Evolutionary conservation across 495 filamentous ascomycete species (phyloP).

Genomic region (Penicillium fimorum): DNA sequence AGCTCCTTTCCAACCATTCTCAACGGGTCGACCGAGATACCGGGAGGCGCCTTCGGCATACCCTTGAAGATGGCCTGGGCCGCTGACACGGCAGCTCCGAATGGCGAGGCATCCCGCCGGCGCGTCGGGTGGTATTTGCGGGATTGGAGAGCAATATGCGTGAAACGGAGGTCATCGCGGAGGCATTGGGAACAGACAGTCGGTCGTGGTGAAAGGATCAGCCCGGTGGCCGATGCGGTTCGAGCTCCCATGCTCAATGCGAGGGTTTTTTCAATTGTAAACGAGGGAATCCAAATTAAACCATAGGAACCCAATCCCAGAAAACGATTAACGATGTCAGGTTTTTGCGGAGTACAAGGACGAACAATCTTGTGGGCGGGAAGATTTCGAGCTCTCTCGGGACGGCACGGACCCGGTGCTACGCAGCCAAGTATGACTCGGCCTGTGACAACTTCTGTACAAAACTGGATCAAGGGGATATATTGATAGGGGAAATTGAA

Average conservation of each 20-base stretch:
- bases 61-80: slow-evolving; percentile 78
- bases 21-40: slow-evolving; percentile 69
- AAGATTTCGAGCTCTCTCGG: slow-evolving; percentile 37
- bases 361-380: slow-evolving; percentile 25
- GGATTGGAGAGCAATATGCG: slow-evolving; percentile 30
- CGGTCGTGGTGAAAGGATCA: slow-evolving; percentile 40
- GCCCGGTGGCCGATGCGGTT: slow-evolving; percentile 38
- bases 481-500: background rate
- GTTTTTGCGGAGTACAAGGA: slow-evolving; percentile 12
- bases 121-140: slow-evolving; percentile 46
- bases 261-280: slow-evolving; percentile 8
- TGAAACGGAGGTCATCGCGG: slow-evolving; percentile 38
- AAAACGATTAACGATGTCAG: background rate
- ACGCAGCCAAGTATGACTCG: slow-evolving; percentile 5
- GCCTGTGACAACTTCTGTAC: background rate
- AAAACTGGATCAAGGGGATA: background rate
- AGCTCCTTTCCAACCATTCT: slow-evolving; percentile 89
- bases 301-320: slow-evolving; percentile 14
- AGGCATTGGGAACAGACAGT: slow-evolving; percentile 48
- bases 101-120: slow-evolving; percentile 51
- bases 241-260: slow-evolving; percentile 45
- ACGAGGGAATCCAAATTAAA: background rate
- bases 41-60: slow-evolving; percentile 55
- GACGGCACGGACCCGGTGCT: slow-evolving; percentile 32
- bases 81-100: slow-evolving; percentile 70